Evolutionary conservation across 495 filamentous ascomycete species (phyloP).

Genomic region (Lasiosphaeriaceae sp.): DNA sequence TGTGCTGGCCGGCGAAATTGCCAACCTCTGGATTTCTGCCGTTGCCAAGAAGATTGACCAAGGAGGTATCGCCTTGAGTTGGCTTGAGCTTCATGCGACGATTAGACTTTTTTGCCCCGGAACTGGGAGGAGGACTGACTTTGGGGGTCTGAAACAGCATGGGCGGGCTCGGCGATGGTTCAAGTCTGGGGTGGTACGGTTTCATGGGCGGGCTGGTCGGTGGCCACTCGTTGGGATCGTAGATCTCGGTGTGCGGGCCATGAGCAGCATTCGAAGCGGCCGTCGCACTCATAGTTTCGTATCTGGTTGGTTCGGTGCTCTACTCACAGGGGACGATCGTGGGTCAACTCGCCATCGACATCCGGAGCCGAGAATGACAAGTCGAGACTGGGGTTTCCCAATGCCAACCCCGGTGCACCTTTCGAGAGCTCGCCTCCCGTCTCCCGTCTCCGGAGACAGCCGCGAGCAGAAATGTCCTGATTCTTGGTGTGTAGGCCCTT

Average conservation of each 20-base stretch:
- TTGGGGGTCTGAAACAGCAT: constrained; percentile 26
- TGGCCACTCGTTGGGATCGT: constrained; percentile 44
- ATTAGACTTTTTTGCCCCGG: constrained; percentile 38
- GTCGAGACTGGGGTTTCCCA: constrained; percentile 2
- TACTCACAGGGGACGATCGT: constrained; percentile 22
- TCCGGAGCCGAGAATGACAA: constrained; percentile 4
- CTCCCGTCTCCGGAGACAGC: not conserved
- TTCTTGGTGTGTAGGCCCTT: not conserved
- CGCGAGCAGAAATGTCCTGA: not conserved
- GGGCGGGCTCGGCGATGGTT: constrained; percentile 34
- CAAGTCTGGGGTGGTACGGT: constrained; percentile 36
- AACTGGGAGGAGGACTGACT: constrained; percentile 37
- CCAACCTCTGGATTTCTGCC: constrained; percentile 46
- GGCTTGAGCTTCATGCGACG: constrained; percentile 38
- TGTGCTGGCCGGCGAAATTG: constrained; percentile 35
- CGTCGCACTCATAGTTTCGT: constrained; percentile 44
- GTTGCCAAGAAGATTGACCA: constrained; percentile 49
- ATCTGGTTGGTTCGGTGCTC: constrained; percentile 19
- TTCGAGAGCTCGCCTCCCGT: not conserved
- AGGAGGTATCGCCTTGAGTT: constrained; percentile 51
- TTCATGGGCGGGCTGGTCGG: constrained; percentile 41
- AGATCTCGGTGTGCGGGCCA: constrained; percentile 38
- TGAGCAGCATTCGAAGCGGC: constrained; percentile 35
- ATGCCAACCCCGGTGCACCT: not conserved
- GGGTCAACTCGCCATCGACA: constrained; percentile 31